Conservation (phyloP, 2,329 filamentous ascomycete genomes). For the Ceratocystis papillata region DNA sequence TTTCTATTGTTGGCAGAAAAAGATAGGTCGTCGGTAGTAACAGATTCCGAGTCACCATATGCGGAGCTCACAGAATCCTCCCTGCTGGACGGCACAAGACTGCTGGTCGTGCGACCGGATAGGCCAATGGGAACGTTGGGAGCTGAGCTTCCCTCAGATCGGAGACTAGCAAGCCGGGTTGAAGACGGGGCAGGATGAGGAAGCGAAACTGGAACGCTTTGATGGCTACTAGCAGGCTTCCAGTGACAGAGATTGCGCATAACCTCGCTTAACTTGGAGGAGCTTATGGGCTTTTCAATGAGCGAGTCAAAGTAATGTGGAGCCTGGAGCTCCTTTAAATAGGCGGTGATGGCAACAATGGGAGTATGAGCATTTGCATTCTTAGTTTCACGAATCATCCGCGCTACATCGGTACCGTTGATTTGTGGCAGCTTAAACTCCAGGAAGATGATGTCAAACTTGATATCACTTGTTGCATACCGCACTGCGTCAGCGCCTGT, state of each 20-base stretch:
- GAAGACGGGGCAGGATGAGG: constrained; percentile 52
- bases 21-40: constrained; percentile 60
- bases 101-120: constrained; percentile 57
- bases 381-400: constrained; percentile 95
- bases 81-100: constrained; percentile 67
- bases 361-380: constrained; percentile 91
- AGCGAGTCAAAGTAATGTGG: constrained; percentile 92
- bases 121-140: constrained; percentile 54
- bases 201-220: constrained; percentile 37
- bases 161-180: constrained; percentile 52
- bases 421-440: constrained; percentile 93
- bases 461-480: constrained; percentile 91
- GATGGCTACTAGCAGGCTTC: constrained; percentile 58
- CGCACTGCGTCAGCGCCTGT: constrained; percentile 87
- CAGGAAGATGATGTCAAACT: constrained; percentile 97
- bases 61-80: constrained; percentile 85
- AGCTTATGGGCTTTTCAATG: constrained; percentile 92
- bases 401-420: constrained; percentile 86
- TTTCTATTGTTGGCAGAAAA: constrained; percentile 62
- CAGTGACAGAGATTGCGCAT: constrained; percentile 82
- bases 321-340: constrained; percentile 91
- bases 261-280: constrained; percentile 80
- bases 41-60: constrained; percentile 75
- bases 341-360: constrained; percentile 92
- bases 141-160: constrained; percentile 71